A percentile compares a stretch with the other conserved stretches of the same genome.
Evolutionary conservation across 78 protist species (phyloP).

Genomic region (Cavenderia fasciculata): DNA sequence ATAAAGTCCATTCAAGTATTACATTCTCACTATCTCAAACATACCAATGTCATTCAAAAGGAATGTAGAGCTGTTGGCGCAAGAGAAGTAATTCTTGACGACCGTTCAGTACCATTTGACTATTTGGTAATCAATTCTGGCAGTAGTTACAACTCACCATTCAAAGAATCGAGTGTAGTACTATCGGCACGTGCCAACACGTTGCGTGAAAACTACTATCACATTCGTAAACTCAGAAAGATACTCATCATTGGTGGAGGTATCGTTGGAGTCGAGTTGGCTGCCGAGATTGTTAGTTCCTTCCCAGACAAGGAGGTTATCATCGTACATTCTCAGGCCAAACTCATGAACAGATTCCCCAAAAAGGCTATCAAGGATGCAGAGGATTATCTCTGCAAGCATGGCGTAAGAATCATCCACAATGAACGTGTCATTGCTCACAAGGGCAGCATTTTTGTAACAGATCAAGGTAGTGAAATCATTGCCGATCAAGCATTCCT

Average conservation of each 20-base stretch:
- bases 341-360: constrained; percentile 76
- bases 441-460: constrained; percentile 38
- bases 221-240: constrained; percentile 55
- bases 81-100: constrained; percentile 36
- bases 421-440: constrained; percentile 72
- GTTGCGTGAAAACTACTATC: constrained; percentile 59
- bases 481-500: constrained; percentile 76
- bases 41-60: constrained; percentile 64
- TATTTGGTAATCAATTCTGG: constrained; percentile 80
- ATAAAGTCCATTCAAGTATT: constrained; percentile 57
- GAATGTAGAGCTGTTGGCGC: constrained; percentile 2
- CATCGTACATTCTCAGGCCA: constrained; percentile 55
- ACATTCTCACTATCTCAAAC: constrained; percentile 63
- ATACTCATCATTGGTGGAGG: constrained; percentile 82
- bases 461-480: constrained; percentile 75
- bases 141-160: constrained; percentile 44
- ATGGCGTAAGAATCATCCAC: constrained; percentile 45
- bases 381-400: constrained; percentile 31
- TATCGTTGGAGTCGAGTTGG: constrained; percentile 82
- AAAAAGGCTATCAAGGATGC: constrained; percentile 52
- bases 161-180: constrained; percentile 54
- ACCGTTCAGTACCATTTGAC: constrained; percentile 38
- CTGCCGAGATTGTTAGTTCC: constrained; percentile 77
- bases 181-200: constrained; percentile 79
- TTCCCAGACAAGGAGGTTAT: constrained; percentile 72